These are phyloP conservation scores for Entophlyctis luteolus DNA, from an alignment of 192 early-diverging fungal species.

Conservation along the genomic window DNA sequence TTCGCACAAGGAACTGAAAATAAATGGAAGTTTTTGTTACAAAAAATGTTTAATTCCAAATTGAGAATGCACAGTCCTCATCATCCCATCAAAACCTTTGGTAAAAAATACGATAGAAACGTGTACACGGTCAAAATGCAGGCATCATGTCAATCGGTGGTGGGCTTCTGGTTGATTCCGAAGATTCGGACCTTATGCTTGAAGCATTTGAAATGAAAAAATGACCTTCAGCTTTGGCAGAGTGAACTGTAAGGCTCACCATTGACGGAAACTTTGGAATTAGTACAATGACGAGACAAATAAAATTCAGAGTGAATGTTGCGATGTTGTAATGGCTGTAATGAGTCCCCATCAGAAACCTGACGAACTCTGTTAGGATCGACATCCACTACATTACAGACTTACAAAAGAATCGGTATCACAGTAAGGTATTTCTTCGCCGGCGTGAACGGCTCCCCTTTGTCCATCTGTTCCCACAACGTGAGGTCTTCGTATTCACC, in stretches of 20 bases:
- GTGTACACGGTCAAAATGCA: too few relatives aligned
- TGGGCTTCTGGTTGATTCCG: constrained; percentile 72
- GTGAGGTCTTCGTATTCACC: constrained; percentile 90
- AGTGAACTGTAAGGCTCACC: constrained; percentile 7
- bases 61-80: not conserved
- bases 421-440: constrained; percentile 95
- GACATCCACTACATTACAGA: constrained; percentile 8
- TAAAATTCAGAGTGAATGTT: constrained; percentile 91
- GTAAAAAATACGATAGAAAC: not conserved
- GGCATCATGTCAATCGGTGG: constrained; percentile 16
- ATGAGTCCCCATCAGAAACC: constrained; percentile 90
- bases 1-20: too few relatives aligned
- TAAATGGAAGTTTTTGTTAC: not conserved
- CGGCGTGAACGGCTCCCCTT: constrained; percentile 93
- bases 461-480: constrained; percentile 99
- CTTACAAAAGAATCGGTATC: constrained; percentile 91
- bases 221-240: not conserved
- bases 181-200: constrained; percentile 78
- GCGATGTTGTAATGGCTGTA: constrained; percentile 91
- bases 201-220: not conserved
- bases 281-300: constrained; percentile 76
- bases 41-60: not conserved
- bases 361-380: constrained; percentile 26
- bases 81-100: not conserved
- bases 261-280: constrained; percentile 87